Conservation (phyloP, 495 filamentous ascomycete species). For the Gamarada debralockiae region DNA sequence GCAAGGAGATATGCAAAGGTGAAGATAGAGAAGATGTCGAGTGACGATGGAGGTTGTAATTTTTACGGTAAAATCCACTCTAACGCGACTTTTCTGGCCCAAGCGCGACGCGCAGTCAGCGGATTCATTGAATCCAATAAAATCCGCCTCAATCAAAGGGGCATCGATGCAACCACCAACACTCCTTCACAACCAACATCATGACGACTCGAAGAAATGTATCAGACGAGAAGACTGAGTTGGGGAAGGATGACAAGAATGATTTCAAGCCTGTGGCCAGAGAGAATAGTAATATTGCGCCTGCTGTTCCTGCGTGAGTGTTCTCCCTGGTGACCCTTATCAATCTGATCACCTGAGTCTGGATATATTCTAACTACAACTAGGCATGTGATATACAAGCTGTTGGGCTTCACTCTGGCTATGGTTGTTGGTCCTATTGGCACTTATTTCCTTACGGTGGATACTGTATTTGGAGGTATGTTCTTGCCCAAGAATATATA, state of each 20-base stretch:
- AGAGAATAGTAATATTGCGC: conserved; percentile 48
- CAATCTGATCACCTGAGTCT: conserved; percentile 12
- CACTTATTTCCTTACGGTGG: conserved; percentile 78
- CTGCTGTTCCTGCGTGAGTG: conserved; percentile 72
- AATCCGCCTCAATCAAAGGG: not conserved
- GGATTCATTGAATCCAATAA: not conserved
- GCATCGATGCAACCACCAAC: not conserved
- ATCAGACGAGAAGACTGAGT: conserved; percentile 46
- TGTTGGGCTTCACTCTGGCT: conserved; percentile 83
- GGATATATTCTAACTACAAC: conserved; percentile 3
- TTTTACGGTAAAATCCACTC: not conserved
- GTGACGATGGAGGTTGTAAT: not conserved
- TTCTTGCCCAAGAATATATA: not conserved
- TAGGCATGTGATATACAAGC: conserved; percentile 84
- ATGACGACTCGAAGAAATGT: conserved; percentile 60
- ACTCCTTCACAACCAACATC: conserved; percentile 18
- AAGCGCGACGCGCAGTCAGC: conserved; percentile 18
- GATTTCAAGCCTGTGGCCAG: conserved; percentile 6
- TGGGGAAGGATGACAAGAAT: conserved; percentile 48
- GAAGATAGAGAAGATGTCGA: not conserved
- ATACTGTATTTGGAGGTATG: conserved; percentile 74
- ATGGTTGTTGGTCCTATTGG: conserved; percentile 85
- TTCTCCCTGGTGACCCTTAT: not conserved
- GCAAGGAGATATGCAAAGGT: no score
- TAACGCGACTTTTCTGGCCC: not conserved